Evolutionary conservation across 108 stramenopile species (phyloP), one percentile per base, ranked within the genome.

Genomic region (Stephanodiscus minutulus): DNA sequence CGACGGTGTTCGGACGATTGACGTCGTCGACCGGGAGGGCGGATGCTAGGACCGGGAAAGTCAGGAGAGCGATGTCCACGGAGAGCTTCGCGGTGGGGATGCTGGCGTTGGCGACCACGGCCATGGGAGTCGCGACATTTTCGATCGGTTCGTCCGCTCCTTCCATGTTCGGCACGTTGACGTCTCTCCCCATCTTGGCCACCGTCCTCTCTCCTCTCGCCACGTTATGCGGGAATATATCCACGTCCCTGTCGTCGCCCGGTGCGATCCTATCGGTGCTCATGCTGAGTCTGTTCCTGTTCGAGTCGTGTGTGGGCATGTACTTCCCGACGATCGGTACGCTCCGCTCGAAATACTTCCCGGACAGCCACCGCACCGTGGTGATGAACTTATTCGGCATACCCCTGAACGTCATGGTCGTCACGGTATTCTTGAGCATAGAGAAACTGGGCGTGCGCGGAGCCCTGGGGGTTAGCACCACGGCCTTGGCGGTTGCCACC

Each of bases 361-460:
- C 98, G 4, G 97, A 99, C 43, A 85, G 87, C 24, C 90, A 96
- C 48, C 89, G 98, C 39, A 88, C 91, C 10, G 93, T 97, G 39
- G 91, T 98, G 20, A 97, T 98, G 96, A 98, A 98, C 82, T 72
- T 98, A 65, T 96, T 97, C 76, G 95, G 98, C 24, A 91, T 97
- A 61, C 96, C 94, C 5, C 81, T 97, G 64, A 98, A 98, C 84
- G 85, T 88, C n/a, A 70, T 97, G 66, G 96, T 97, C 12, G 83
- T 97, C 52, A 72, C 84, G 33, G 94, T 97, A 21, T 96, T 98
- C 58, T 72, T 97, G 64, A 86, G 85, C 41, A 95, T 96, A 70
- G 78, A 91, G 56, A 85, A 80, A 61, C 76, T 97, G 70, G 95
- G 95, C 18, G 72, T 93, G 33, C 75, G 66, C 18, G 95, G 95